These are phyloP conservation scores for Scheffersomyces coipomensis DNA, from an alignment of 805 yeast species.

Conservation along the genomic window DNA sequence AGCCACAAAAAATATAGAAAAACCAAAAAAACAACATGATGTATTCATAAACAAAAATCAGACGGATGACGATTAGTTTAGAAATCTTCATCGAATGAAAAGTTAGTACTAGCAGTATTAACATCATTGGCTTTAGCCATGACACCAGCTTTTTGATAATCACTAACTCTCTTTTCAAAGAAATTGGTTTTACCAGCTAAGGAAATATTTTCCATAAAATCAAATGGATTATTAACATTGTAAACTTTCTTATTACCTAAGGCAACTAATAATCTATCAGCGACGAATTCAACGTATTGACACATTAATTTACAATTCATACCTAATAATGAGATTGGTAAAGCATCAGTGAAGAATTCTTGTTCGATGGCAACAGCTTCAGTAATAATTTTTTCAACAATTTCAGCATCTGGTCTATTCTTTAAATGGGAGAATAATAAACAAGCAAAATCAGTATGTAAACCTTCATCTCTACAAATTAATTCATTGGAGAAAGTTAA, in stretches of 20 bases:
- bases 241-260: slow-evolving; percentile 87
- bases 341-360: slow-evolving; percentile 91
- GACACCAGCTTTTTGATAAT: slow-evolving; percentile 99
- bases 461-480: slow-evolving; percentile 97
- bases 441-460: slow-evolving; percentile 98
- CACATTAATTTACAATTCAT: slow-evolving; percentile 94
- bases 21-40: background rate
- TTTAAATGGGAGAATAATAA: slow-evolving; percentile 88
- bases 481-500: slow-evolving; percentile 96
- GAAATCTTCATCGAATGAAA: slow-evolving; percentile 92
- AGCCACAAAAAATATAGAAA: slow-evolving; percentile 1
- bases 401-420: slow-evolving; percentile 78
- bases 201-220: slow-evolving; percentile 98
- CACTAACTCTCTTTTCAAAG: slow-evolving; percentile 98
- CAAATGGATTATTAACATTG: slow-evolving; percentile 92
- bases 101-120: slow-evolving; percentile 50
- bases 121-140: slow-evolving; percentile 71
- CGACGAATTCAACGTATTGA: slow-evolving; percentile 96
- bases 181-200: slow-evolving; percentile 98
- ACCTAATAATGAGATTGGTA: slow-evolving; percentile 90
- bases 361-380: slow-evolving; percentile 96
- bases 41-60: no score
- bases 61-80: no score
- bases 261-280: slow-evolving; percentile 90
- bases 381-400: slow-evolving; percentile 82